Conservation (phyloP, 352 stramenopile species). For the Globisporangium alternatum region DNA sequence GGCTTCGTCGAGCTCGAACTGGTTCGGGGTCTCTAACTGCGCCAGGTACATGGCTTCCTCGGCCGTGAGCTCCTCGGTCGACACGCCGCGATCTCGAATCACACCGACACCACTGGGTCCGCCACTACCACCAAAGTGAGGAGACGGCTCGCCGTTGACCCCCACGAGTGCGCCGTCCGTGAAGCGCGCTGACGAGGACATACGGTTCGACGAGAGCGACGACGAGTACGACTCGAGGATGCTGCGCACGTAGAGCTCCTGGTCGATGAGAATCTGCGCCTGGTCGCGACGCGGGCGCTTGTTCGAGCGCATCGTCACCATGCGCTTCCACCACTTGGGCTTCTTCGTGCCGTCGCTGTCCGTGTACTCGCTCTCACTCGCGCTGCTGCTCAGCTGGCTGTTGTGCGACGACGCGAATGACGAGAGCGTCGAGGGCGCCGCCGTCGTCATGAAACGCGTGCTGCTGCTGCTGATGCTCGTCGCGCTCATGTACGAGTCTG, state of each 20-base stretch:
- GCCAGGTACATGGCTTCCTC: constrained; percentile 21
- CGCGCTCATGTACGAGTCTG: constrained; percentile 14
- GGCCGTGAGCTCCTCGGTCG: constrained; percentile 9
- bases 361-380: constrained; percentile 21
- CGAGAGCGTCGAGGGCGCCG: constrained; percentile 15
- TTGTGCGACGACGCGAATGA: constrained; percentile 20
- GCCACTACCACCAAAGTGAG: neutral
- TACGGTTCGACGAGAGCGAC: constrained; percentile 63
- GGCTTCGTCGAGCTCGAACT: constrained; percentile 7
- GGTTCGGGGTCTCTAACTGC: constrained; percentile 22
- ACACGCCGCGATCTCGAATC: constrained; percentile 9
- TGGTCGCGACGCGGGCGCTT: constrained; percentile 19
- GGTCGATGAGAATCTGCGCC: constrained; percentile 30
- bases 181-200: constrained; percentile 33
- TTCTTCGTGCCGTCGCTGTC: constrained; percentile 18
- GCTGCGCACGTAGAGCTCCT: constrained; percentile 69
- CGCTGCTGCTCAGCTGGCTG: constrained; percentile 10
- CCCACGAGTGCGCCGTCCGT: constrained; percentile 21
- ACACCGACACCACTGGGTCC: neutral
- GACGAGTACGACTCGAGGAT: constrained; percentile 77
- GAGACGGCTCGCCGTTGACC: constrained; percentile 21
- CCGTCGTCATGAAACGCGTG: constrained; percentile 12
- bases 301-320: constrained; percentile 27
- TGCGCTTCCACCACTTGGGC: constrained; percentile 38
- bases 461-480: constrained; percentile 12